Evolutionary conservation across 2,329 filamentous ascomycete species (phyloP), one percentile per base, ranked within the genome.

Genomic region (Paracorniculantispora psalliotae): DNA sequence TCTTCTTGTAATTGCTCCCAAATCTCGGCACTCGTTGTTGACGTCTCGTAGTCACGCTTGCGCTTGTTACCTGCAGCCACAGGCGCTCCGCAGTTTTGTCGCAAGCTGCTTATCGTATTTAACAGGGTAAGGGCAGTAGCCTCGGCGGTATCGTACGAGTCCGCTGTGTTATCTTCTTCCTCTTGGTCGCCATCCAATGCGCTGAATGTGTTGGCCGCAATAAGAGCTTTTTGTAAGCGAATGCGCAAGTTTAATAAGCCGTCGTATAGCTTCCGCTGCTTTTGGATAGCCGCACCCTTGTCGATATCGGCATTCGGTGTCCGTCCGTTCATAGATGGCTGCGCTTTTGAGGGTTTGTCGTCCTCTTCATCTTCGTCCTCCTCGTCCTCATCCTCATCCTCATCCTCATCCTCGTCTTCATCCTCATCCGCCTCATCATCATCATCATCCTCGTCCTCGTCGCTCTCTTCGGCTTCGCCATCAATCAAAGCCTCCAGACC

Each of bases 211-310:
- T 97, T 97, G 26, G 88, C 84, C 0, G 90, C 87, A 17, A 94
- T 83, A 15, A 99, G 76, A 1, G 90, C 91, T 72, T 97, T 97
- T 72, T 99, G 96, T 19, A 99, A 77, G 61, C 93, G 90, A 68
- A 99, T 97, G 21, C 94, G 87, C 15, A 92, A 83, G 74, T 96
- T 96, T 33, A 99, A 81, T 1, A 97, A 83, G 0, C 90, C 85
- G 66, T 97, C 93, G 68, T 96, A 99, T 0, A 88, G 85, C 62
- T 87, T 88, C 54, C 92, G 86, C 74, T 99, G 94, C 59, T 86
- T 80, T 67, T 92, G 93, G 39, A 99, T 90, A 0, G 93, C 93
- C 57, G 83, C 76, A 13, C 94, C 94, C 73, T 97, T 97, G 44
- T 87, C 84, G 4, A 89, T 85, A 69, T 97, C 94, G 25, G 66